Evolutionary conservation across 163 green algal species (phyloP).

Genomic region (Chlamydomonas reinhardtii): DNA sequence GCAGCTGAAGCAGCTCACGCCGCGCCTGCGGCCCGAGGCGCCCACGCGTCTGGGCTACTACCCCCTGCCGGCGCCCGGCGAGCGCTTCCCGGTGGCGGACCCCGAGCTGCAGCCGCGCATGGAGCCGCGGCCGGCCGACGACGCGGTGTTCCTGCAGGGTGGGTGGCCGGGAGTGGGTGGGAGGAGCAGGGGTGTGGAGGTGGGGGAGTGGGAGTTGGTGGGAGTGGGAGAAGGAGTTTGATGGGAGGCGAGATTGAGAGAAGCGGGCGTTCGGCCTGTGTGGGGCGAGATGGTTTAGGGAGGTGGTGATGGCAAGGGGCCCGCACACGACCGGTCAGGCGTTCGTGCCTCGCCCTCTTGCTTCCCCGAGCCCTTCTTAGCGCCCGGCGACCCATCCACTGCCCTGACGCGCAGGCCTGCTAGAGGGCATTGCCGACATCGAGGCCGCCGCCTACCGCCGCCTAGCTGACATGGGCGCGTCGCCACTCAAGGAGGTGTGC

Average conservation of each 20-base stretch:
- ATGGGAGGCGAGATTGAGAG: too few relatives aligned
- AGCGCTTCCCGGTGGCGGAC: conserved; percentile 92
- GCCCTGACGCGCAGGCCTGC: conserved; percentile 66
- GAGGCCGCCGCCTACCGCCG: conserved; percentile 82
- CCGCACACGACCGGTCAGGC: too few relatives aligned
- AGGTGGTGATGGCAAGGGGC: too few relatives aligned
- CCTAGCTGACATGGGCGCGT: conserved; percentile 77
- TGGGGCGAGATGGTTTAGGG: too few relatives aligned
- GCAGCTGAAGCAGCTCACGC: conserved; percentile 77
- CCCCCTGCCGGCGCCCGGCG: conserved; percentile 75
- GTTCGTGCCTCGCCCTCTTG: too few relatives aligned
- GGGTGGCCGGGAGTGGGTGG: neutral
- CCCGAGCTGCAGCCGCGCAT: conserved; percentile 74
- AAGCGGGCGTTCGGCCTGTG: too few relatives aligned
- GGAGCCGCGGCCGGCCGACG: conserved; percentile 77
- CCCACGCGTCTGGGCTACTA: conserved; percentile 87
- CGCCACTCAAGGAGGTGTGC: conserved; percentile 57
- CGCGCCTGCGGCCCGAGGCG: conserved; percentile 56
- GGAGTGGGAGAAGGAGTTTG: too few relatives aligned
- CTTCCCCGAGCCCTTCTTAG: neutral
- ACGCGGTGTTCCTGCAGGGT: conserved; percentile 87
- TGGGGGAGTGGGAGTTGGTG: too few relatives aligned
- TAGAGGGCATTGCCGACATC: conserved; percentile 88
- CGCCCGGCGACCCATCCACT: too few relatives aligned
- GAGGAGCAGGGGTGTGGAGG: neutral